Conservation (phyloP, 2,329 filamentous ascomycete genomes). For the Alternaria conjuncta region DNA sequence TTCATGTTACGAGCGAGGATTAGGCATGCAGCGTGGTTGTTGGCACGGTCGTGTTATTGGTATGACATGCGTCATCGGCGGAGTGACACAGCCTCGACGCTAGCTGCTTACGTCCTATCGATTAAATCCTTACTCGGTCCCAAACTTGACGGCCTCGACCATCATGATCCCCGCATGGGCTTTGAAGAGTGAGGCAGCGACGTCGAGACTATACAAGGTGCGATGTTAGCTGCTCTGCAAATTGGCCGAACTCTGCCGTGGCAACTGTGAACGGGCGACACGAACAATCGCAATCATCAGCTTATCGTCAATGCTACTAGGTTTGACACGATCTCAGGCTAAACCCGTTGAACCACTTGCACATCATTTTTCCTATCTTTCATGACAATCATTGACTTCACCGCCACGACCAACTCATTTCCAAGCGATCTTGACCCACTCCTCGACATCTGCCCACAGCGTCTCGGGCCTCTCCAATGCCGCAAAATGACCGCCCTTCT, state of each 20-base stretch:
- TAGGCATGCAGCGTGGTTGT: constrained; percentile 5
- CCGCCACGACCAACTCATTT: constrained; percentile 12
- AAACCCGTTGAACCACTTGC: neutral
- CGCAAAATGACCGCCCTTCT: constrained; percentile 57
- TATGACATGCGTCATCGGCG: constrained; percentile 13
- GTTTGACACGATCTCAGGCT: neutral
- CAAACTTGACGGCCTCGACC: neutral
- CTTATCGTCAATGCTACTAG: neutral
- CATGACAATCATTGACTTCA: neutral
- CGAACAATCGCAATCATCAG: neutral
- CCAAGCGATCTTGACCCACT: constrained; percentile 49
- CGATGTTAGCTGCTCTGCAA: neutral
- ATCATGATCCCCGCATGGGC: neutral
- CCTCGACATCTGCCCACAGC: constrained; percentile 55
- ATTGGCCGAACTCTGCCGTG: neutral
- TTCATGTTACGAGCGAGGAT: constrained; percentile 16
- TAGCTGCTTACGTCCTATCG: constrained; percentile 9
- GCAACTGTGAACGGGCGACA: neutral
- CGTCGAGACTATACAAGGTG: neutral
- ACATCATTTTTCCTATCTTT: neutral
- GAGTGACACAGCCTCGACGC: constrained; percentile 11
- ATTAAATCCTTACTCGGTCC: constrained; percentile 7
- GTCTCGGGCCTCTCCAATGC: constrained; percentile 53
- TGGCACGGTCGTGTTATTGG: constrained; percentile 8
- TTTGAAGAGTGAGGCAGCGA: neutral